Conservation (phyloP, 2,329 filamentous ascomycete species). For the Aureobasidium lini region DNA sequence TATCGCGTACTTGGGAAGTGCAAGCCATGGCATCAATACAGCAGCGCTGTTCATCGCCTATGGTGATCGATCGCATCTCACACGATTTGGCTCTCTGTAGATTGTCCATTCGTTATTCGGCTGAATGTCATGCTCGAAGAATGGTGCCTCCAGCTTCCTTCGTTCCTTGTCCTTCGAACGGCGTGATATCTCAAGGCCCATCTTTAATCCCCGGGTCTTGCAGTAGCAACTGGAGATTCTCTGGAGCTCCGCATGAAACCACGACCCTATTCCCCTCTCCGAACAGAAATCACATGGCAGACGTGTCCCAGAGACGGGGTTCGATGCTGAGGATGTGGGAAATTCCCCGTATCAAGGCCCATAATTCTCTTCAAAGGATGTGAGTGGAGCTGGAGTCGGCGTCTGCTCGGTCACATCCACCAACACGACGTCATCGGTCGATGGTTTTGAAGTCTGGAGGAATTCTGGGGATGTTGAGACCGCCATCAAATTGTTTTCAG, state of each 20-base stretch:
- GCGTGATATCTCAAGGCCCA: neutral
- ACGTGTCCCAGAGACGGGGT: neutral
- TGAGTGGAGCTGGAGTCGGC: slow-evolving; percentile 8
- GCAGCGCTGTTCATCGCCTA: neutral
- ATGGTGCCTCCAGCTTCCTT: neutral
- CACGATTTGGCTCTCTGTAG: neutral
- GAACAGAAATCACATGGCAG: neutral
- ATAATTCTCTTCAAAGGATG: slow-evolving; percentile 6
- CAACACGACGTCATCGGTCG: neutral
- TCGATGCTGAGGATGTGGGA: neutral
- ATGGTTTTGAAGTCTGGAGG: neutral
- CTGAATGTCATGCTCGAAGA: neutral
- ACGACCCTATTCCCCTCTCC: neutral
- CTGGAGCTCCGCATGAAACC: slow-evolving; percentile 1
- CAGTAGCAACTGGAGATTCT: neutral
- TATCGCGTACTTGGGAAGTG: neutral
- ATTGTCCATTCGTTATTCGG: neutral
- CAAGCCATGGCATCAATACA: neutral
- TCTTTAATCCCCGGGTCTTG: neutral
- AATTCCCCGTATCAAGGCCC: slow-evolving; percentile 1
- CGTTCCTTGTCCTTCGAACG: neutral
- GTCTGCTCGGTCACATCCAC: neutral
- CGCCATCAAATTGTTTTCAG: neutral
- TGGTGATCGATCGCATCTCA: neutral
- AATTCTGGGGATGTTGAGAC: neutral